Evolutionary conservation across 768 basidiomycete genomes (phyloP).

Genomic region (Termitomyces heimii): DNA sequence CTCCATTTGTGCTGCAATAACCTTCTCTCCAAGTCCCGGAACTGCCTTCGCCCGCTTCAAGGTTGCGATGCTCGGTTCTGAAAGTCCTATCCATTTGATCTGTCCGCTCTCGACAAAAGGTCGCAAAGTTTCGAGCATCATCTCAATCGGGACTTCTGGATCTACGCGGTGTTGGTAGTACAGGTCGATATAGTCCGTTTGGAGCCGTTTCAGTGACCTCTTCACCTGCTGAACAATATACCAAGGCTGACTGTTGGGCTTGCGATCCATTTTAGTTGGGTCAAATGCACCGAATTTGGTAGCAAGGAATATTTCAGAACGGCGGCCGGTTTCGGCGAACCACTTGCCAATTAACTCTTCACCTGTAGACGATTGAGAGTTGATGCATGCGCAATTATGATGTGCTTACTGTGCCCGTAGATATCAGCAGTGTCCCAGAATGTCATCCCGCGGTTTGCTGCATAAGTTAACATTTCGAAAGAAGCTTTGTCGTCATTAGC

Average conservation of each 20-base stretch:
- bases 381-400: not conserved
- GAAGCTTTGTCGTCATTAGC: conserved; percentile 12
- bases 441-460: conserved; percentile 21
- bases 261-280: conserved; percentile 14
- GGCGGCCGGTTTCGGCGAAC: conserved; percentile 47
- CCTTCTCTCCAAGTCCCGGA: conserved; percentile 28
- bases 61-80: conserved; percentile 37
- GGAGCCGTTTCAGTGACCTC: conserved; percentile 34
- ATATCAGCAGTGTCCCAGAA: conserved; percentile 46
- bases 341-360: conserved; percentile 13
- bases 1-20: conserved; percentile 36
- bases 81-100: conserved; percentile 45
- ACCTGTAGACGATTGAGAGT: not conserved
- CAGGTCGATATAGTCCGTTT: conserved; percentile 37
- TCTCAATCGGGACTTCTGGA: conserved; percentile 40
- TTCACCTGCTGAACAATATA: conserved; percentile 33
- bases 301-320: conserved; percentile 52
- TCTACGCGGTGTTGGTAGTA: conserved; percentile 44
- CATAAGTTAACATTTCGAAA: conserved; percentile 14
- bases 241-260: conserved; percentile 12
- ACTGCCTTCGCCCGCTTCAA: conserved; percentile 44
- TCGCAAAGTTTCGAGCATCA: conserved; percentile 12
- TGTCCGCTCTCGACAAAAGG: conserved; percentile 10
- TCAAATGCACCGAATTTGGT: conserved; percentile 35
- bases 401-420: conserved; percentile 30